Base-by-base conservation (phyloP, 331 rosid species). In the Stylosanthes scabra region DNA sequence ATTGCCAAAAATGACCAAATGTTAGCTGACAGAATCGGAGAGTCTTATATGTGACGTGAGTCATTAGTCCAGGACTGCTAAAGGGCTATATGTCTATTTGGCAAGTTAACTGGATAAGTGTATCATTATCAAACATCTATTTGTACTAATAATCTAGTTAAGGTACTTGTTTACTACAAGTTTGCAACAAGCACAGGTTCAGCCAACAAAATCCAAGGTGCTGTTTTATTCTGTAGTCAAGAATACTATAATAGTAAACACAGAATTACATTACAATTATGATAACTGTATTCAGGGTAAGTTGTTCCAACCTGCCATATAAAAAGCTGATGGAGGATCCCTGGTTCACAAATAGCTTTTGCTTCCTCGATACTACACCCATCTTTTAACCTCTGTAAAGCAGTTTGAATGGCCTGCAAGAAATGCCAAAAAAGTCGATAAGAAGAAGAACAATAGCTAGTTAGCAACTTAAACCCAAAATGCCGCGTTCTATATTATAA, bases 261-360 rank as follows among this genome's bases (percentile, higher is more conserved):
- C 59, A 71, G 56, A 66, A 55, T 12, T 7, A 6, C 5, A 31
- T 72, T 42, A 46, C 44, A 40, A 20, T 39, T 40, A 7, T 57
- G 56, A 29, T 31, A 61, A 61, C 56, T 56, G 52, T 41, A 66
- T 39, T 70, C 70, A 46, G 68, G 63, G 59, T 40, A 66, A 80
- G 56, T 44, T 45, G 68, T 46, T 74, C 63, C 59, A 79, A 87
- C 96, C 96, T 88, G 76, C 91, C 96, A 90, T 28, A 25, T 65
- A 69, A 72, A 85, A 68, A 88, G 37, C 83, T 88, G 89, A n/a
- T 14, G 8, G 39, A 90, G 66, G 45, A 90, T 34, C 46, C 68
- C 81, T 51, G 85, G 84, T 40, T 69, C 93, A 63, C 93, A 90
- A 75, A 90, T 79, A 76, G 89, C 83, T 83, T 86, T 85, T 71